phyloP scores from a whole-genome alignment of 768 basidiomycete species.

The Phanerochaete sordida region DNA sequence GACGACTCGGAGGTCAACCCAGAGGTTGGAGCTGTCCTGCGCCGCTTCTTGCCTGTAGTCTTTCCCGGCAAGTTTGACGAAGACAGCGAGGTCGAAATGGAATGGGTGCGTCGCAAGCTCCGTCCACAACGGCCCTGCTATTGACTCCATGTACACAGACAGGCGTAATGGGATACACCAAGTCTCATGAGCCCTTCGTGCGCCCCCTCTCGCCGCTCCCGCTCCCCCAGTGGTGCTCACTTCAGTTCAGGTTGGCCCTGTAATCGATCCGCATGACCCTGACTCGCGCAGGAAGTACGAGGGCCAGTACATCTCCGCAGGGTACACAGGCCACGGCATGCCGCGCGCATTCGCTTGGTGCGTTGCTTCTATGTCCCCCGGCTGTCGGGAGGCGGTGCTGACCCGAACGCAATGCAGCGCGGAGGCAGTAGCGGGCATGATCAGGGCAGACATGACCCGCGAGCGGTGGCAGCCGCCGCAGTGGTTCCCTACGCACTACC shows the following conservation, averaged over 20 bases:
- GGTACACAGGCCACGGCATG: slow-evolving; percentile 81
- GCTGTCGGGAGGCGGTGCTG: background rate
- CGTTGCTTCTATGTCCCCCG: background rate
- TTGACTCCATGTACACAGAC: slow-evolving; percentile 41
- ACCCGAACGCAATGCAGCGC: slow-evolving; percentile 39
- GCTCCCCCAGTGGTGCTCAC: slow-evolving; percentile 15
- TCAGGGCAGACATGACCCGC: slow-evolving; percentile 32
- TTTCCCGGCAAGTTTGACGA: slow-evolving; percentile 53
- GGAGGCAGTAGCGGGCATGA: slow-evolving; percentile 59
- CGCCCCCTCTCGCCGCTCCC: slow-evolving; percentile 22
- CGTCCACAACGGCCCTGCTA: background rate
- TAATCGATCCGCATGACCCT: slow-evolving; percentile 30
- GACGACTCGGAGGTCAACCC: slow-evolving; percentile 58
- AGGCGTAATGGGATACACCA: slow-evolving; percentile 79
- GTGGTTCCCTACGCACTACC: slow-evolving; percentile 5
- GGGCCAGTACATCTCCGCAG: slow-evolving; percentile 72
- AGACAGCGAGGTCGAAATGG: slow-evolving; percentile 56
- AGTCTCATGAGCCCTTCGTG: slow-evolving; percentile 62
- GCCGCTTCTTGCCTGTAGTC: slow-evolving; percentile 54
- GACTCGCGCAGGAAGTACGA: slow-evolving; percentile 29
- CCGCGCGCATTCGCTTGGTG: slow-evolving; percentile 71
- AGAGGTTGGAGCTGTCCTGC: slow-evolving; percentile 44
- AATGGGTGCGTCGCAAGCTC: slow-evolving; percentile 58
- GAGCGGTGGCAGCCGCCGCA: background rate
- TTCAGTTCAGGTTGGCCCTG: slow-evolving; percentile 59